phyloP scores from a whole-genome alignment of 495 filamentous ascomycete species.

The Sordaria brevicollis region DNA sequence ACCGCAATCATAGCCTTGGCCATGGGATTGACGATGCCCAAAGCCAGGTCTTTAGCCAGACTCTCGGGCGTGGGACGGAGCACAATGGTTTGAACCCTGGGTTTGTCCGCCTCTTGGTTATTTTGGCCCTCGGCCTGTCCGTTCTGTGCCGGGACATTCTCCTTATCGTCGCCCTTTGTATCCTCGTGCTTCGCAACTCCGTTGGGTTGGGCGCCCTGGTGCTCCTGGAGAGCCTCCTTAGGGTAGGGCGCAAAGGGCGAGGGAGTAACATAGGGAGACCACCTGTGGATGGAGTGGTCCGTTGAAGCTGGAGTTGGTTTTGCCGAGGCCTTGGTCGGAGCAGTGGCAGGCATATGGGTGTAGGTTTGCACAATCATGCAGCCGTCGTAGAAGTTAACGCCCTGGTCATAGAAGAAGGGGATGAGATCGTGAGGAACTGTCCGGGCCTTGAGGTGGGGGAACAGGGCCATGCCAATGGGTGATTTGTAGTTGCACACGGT shows the following conservation, averaged over 20 bases:
- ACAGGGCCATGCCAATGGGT: constrained; percentile 65
- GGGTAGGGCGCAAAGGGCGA: constrained; percentile 78
- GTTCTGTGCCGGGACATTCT: constrained; percentile 43
- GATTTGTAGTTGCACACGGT: constrained; percentile 84
- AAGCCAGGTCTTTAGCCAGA: constrained; percentile 59
- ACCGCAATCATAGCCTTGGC: constrained; percentile 32
- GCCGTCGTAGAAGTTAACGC: constrained; percentile 85
- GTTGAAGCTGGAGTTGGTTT: constrained; percentile 50
- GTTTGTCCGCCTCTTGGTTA: constrained; percentile 36
- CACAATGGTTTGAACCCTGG: constrained; percentile 64
- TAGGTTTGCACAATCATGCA: constrained; percentile 89
- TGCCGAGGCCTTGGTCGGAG: neutral
- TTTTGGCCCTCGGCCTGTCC: constrained; percentile 36
- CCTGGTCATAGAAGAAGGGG: constrained; percentile 47
- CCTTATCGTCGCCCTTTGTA: constrained; percentile 22
- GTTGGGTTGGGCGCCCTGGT: constrained; percentile 13
- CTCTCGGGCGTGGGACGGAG: constrained; percentile 75
- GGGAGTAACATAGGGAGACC: constrained; percentile 76
- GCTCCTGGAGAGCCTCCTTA: constrained; percentile 38
- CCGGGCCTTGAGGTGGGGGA: constrained; percentile 53
- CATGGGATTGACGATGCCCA: constrained; percentile 63
- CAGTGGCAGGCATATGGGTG: constrained; percentile 45
- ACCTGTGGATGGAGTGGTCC: constrained; percentile 83
- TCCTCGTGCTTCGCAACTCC: constrained; percentile 21
- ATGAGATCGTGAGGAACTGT: constrained; percentile 46